A percentile compares a stretch with the other conserved stretches of the same genome.
These are phyloP conservation scores for Leccinum incarnatum DNA, from an alignment of 768 basidiomycete species.

Conservation along the genomic window DNA sequence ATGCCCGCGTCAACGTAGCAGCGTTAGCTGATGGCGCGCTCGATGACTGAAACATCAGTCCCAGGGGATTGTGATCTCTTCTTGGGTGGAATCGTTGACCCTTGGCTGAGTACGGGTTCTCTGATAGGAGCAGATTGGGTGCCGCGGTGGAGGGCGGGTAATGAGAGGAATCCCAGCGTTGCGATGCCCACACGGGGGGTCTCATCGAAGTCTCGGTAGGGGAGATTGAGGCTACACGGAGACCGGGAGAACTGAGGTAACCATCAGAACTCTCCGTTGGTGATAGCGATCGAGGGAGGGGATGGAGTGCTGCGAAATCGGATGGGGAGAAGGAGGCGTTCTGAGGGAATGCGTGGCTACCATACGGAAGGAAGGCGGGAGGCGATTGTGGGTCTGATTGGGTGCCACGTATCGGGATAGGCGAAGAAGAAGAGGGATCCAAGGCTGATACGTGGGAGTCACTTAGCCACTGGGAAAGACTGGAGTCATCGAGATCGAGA, in stretches of 20 bases:
- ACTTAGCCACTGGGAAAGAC: constrained; percentile 59
- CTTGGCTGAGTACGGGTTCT: constrained; percentile 42
- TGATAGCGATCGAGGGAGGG: constrained; percentile 60
- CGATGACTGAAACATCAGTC: constrained; percentile 63
- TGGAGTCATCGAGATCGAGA: constrained; percentile 41
- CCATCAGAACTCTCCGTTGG: constrained; percentile 55
- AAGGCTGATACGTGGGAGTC: constrained; percentile 47
- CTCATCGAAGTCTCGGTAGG: constrained; percentile 58
- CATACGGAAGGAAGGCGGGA: constrained; percentile 49
- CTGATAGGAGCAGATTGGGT: constrained; percentile 46
- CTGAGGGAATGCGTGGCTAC: constrained; percentile 47
- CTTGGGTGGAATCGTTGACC: constrained; percentile 38
- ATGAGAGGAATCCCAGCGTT: constrained; percentile 58
- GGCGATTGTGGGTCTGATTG: constrained; percentile 41
- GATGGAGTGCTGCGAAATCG: constrained; percentile 57
- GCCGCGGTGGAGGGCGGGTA: constrained; percentile 44
- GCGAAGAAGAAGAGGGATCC: constrained; percentile 46
- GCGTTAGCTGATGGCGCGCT: constrained; percentile 62
- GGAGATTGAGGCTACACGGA: constrained; percentile 54
- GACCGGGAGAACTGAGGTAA: constrained; percentile 38
- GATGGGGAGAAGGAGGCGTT: constrained; percentile 57
- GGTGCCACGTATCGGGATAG: constrained; percentile 60
- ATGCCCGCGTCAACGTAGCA: constrained; percentile 52
- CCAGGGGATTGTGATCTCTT: constrained; percentile 42
- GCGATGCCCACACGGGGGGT: constrained; percentile 64